These are phyloP conservation scores for Rhizoctonia solani DNA, from an alignment of 1,284 basidiomycete species.

Conservation along the genomic window DNA sequence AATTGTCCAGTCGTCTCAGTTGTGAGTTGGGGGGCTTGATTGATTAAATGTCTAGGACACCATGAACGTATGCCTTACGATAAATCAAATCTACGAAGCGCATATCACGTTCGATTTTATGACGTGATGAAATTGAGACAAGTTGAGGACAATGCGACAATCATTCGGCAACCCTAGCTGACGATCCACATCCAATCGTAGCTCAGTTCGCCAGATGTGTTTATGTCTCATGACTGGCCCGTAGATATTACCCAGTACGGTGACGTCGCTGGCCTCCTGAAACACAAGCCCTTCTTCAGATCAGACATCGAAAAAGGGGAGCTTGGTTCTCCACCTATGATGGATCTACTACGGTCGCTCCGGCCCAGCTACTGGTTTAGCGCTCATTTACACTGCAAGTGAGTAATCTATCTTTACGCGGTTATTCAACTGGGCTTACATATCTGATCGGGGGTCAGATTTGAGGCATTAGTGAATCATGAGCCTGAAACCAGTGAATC, in stretches of 20 bases:
- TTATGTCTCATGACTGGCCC: slow-evolving; percentile 98
- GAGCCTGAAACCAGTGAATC: slow-evolving; percentile 37
- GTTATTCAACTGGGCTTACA: slow-evolving; percentile 42
- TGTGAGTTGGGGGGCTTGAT: neutral
- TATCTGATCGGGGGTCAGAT: slow-evolving; percentile 41
- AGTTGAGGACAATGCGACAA: slow-evolving; percentile 51
- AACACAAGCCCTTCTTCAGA: slow-evolving; percentile 81
- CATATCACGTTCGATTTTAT: slow-evolving; percentile 91
- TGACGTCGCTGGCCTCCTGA: slow-evolving; percentile 66
- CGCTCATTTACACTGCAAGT: slow-evolving; percentile 88
- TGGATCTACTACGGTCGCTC: slow-evolving; percentile 73
- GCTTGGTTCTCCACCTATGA: slow-evolving; percentile 89
- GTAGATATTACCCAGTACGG: slow-evolving; percentile 83
- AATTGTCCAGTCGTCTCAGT: slow-evolving; percentile 32
- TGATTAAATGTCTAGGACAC: slow-evolving; percentile 47
- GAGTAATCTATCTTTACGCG: neutral
- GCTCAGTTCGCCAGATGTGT: slow-evolving; percentile 68
- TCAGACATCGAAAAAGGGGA: slow-evolving; percentile 71
- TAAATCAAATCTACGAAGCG: slow-evolving; percentile 71
- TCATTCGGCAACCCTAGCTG: neutral
- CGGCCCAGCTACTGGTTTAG: slow-evolving; percentile 94
- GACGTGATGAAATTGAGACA: slow-evolving; percentile 80
- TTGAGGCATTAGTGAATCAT: slow-evolving; percentile 72
- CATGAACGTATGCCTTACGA: slow-evolving; percentile 62
- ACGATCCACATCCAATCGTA: slow-evolving; percentile 43